Evolutionary conservation across 768 basidiomycete genomes (phyloP).

Genomic region (Pleurotus eryngii): DNA sequence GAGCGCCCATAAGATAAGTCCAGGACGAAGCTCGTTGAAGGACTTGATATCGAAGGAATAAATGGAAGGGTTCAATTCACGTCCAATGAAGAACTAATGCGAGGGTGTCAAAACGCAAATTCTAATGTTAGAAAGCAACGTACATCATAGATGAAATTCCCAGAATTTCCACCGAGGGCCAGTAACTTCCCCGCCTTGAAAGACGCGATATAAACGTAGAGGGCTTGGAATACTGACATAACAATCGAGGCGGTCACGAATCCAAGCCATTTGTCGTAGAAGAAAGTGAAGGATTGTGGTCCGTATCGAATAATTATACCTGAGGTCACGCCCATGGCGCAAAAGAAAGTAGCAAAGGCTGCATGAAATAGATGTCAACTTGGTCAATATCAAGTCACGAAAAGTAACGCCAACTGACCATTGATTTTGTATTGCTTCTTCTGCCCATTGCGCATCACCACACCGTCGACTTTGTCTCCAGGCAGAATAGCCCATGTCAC

Average conservation of each 20-base stretch:
- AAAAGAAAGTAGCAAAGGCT: conserved; percentile 88
- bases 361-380: neutral
- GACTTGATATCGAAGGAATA: conserved; percentile 66
- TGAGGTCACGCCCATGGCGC: conserved; percentile 68
- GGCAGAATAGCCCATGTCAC: conserved; percentile 79
- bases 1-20: conserved; percentile 89
- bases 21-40: conserved; percentile 85
- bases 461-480: conserved; percentile 69
- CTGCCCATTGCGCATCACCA: conserved; percentile 66
- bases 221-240: conserved; percentile 75
- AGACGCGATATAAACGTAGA: conserved; percentile 66
- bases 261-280: conserved; percentile 91
- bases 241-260: conserved; percentile 78
- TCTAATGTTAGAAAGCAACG: conserved; percentile 23
- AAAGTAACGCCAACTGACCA: conserved; percentile 46
- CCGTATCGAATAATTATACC: conserved; percentile 76
- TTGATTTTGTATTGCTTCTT: conserved; percentile 92
- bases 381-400: neutral
- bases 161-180: conserved; percentile 90
- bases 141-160: conserved; percentile 88
- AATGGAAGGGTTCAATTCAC: conserved; percentile 87
- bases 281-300: conserved; percentile 76
- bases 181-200: conserved; percentile 71
- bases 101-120: conserved; percentile 2
- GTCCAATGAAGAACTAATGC: conserved; percentile 90